phyloP scores from a whole-genome alignment of 805 yeast species.

The Ogataea pilisensis region DNA sequence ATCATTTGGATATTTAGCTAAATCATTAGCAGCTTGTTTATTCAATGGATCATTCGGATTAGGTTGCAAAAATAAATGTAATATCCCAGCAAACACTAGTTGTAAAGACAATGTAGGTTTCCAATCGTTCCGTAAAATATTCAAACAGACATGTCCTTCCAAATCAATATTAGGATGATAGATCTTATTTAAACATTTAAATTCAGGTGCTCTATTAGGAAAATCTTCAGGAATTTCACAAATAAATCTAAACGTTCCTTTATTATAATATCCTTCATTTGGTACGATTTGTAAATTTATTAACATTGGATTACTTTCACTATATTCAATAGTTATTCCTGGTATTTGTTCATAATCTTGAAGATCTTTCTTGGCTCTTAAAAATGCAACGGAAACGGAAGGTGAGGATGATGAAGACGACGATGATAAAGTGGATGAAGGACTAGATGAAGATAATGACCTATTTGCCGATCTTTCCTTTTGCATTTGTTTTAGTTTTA shows the following conservation, averaged over 20 bases:
- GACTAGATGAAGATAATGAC: no score
- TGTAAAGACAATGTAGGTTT: constrained; percentile 84
- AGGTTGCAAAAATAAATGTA: constrained; percentile 84
- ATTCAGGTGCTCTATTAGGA: constrained; percentile 93
- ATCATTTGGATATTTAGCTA: constrained; percentile 38
- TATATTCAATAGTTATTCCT: constrained; percentile 50
- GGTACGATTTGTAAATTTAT: constrained; percentile 59
- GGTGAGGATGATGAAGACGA: constrained; percentile 16
- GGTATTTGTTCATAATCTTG: constrained; percentile 55
- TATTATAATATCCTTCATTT: constrained; percentile 64
- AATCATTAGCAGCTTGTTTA: constrained; percentile 74
- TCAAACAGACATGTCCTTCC: constrained; percentile 87
- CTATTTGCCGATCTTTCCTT: constrained; percentile 22
- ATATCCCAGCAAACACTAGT: constrained; percentile 76
- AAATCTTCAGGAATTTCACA: constrained; percentile 64
- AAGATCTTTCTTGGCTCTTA: constrained; percentile 72
- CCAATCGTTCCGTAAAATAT: constrained; percentile 94
- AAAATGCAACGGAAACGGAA: constrained; percentile 52
- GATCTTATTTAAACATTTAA: constrained; percentile 63
- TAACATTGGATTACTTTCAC: constrained; percentile 56
- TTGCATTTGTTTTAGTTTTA: constrained; percentile 30
- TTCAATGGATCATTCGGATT: constrained; percentile 91
- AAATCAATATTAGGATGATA: constrained; percentile 93
- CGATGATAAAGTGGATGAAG: no score
- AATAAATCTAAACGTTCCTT: constrained; percentile 69